phyloP scores from a whole-genome alignment of 495 filamentous ascomycete genomes.

The Penicillium psychrofluorescens region DNA sequence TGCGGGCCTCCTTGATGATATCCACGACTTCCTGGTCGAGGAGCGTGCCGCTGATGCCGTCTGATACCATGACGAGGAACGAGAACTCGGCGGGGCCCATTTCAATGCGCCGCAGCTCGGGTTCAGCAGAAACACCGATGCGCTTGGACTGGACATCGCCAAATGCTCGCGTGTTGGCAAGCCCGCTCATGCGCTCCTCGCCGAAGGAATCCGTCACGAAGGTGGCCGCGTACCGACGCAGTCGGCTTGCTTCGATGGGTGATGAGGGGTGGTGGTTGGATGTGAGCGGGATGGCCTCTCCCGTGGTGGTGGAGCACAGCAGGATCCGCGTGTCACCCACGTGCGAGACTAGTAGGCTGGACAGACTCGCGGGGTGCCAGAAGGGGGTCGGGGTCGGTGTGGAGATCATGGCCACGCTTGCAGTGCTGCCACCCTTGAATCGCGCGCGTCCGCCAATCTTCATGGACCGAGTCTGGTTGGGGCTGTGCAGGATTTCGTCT shows the following conservation, averaged over 20 bases:
- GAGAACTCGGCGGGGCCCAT: constrained; percentile 73
- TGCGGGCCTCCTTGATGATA: constrained; percentile 85
- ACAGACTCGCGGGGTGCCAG: constrained; percentile 83
- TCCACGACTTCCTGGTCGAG: constrained; percentile 93
- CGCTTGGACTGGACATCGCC: constrained; percentile 88
- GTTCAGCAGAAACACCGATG: constrained; percentile 88
- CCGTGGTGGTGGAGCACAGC: constrained; percentile 73
- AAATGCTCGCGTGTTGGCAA: constrained; percentile 91
- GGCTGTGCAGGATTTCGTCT: constrained; percentile 67
- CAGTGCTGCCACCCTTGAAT: constrained; percentile 89
- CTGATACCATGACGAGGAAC: constrained; percentile 80
- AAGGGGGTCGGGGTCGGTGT: constrained; percentile 87
- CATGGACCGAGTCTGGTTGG: constrained; percentile 47
- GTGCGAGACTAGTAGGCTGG: constrained; percentile 79
- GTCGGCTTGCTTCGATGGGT: constrained; percentile 70
- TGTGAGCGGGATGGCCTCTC: constrained; percentile 71
- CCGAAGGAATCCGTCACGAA: constrained; percentile 95
- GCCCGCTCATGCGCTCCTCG: constrained; percentile 87
- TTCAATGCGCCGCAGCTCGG: constrained; percentile 70
- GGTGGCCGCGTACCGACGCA: constrained; percentile 76
- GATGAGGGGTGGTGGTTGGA: constrained; percentile 85
- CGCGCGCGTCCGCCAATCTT: constrained; percentile 61
- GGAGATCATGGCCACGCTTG: constrained; percentile 80
- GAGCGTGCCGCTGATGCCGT: constrained; percentile 78
- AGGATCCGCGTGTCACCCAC: constrained; percentile 89